phyloP scores from a whole-genome alignment of 306 rosid species.

The Alnus glutinosa region DNA sequence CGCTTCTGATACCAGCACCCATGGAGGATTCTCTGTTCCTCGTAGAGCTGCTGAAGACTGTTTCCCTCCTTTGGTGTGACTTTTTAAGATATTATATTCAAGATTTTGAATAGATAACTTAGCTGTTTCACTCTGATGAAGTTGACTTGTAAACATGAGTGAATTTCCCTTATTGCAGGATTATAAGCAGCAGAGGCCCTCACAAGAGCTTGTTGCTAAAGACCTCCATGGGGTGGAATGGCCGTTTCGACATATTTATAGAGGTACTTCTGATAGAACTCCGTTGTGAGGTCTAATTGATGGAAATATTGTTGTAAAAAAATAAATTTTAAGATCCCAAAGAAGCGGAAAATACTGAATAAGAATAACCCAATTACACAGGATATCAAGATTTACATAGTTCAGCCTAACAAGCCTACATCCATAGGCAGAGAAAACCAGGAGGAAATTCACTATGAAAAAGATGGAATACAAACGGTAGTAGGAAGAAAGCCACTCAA shows the following conservation, averaged over 20 bases:
- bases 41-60: conserved; percentile 99
- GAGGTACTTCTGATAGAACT: conserved; percentile 53
- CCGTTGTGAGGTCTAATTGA: conserved; percentile 26
- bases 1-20: conserved; percentile 96
- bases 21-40: conserved; percentile 97
- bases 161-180: conserved; percentile 51
- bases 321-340: too few relatives aligned
- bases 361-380: too few relatives aligned
- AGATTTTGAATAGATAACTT: not conserved
- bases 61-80: conserved; percentile 84
- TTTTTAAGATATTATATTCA: conserved; percentile 14
- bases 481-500: too few relatives aligned
- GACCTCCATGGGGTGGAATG: conserved; percentile 93
- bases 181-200: conserved; percentile 91
- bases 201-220: conserved; percentile 94
- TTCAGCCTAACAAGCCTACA: too few relatives aligned
- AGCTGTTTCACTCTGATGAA: not conserved
- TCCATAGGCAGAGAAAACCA: too few relatives aligned
- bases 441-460: too few relatives aligned
- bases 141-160: conserved; percentile 16
- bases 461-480: too few relatives aligned
- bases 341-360: too few relatives aligned
- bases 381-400: too few relatives aligned
- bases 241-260: conserved; percentile 87
- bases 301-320: conserved; percentile 17